Evolutionary conservation across 2,329 filamentous ascomycete species (phyloP).

Genomic region (Coniochaeta prunicola): DNA sequence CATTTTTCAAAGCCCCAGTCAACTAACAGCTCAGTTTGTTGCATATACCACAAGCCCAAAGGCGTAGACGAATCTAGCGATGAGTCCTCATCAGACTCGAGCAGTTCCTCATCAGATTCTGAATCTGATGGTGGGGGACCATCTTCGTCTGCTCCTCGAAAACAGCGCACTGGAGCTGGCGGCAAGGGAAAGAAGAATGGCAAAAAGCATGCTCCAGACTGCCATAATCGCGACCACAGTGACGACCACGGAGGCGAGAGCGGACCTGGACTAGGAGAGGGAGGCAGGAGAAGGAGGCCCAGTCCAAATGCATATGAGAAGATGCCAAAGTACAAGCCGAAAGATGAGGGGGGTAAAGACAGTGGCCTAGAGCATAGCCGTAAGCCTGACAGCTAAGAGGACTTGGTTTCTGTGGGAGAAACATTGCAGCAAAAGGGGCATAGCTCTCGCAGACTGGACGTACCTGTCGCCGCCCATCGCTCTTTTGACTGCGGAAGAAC

Average conservation of each 20-base stretch:
- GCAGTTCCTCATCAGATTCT: constrained; percentile 33
- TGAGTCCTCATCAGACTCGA: constrained; percentile 47
- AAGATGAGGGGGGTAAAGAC: constrained; percentile 21
- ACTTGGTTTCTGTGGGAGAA: neutral
- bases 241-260: constrained; percentile 26
- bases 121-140: constrained; percentile 38
- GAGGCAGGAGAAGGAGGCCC: constrained; percentile 42
- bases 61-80: constrained; percentile 75
- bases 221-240: constrained; percentile 22
- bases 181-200: constrained; percentile 19
- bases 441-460: neutral
- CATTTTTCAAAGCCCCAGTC: neutral
- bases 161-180: constrained; percentile 11
- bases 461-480: neutral
- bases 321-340: constrained; percentile 52
- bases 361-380: constrained; percentile 1
- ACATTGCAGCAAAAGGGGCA: neutral
- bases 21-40: constrained; percentile 64
- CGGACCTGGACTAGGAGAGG: constrained; percentile 24
- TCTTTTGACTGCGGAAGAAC: neutral
- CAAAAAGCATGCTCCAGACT: constrained; percentile 23
- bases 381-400: neutral
- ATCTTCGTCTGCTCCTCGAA: neutral
- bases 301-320: constrained; percentile 81
- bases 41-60: constrained; percentile 89